Percentiles rank a stretch among this genome's conserved stretches.
Conservation (phyloP, 495 filamentous ascomycete genomes). For the Aspergillus bertholletiae region DNA sequence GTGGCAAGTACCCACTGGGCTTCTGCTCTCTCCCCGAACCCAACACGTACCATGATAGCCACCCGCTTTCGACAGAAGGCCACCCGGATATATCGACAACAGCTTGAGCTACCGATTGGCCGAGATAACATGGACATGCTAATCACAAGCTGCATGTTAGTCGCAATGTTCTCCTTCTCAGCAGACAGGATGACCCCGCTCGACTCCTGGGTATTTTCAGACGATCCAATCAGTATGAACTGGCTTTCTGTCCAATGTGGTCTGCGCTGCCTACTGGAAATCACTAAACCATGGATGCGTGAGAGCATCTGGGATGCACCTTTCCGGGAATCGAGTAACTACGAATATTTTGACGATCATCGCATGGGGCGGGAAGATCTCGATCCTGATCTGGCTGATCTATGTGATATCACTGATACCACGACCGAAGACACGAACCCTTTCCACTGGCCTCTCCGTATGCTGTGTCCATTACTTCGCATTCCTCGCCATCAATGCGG, state of each 20-base stretch:
- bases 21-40: not conserved
- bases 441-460: slow-evolving; percentile 32
- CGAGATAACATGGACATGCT: not conserved
- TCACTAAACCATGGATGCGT: not conserved
- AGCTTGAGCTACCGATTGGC: not conserved
- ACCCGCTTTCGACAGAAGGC: not conserved
- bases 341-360: not conserved
- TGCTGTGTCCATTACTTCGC: slow-evolving; percentile 25
- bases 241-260: not conserved
- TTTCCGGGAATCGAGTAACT: not conserved
- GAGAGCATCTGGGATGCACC: not conserved
- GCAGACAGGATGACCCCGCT: not conserved
- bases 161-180: slow-evolving; percentile 1
- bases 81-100: not conserved
- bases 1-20: not conserved
- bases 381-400: slow-evolving; percentile 27
- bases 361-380: slow-evolving; percentile 29
- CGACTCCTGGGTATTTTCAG: not conserved
- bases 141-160: not conserved
- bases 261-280: not conserved
- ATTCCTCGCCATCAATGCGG: slow-evolving; percentile 17
- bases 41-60: not conserved
- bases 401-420: slow-evolving; percentile 34
- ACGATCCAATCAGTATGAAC: not conserved
- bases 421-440: slow-evolving; percentile 32